These are phyloP conservation scores for Barbarea vulgaris DNA, from an alignment of 345 rosid genomes.

Conservation along the genomic window DNA sequence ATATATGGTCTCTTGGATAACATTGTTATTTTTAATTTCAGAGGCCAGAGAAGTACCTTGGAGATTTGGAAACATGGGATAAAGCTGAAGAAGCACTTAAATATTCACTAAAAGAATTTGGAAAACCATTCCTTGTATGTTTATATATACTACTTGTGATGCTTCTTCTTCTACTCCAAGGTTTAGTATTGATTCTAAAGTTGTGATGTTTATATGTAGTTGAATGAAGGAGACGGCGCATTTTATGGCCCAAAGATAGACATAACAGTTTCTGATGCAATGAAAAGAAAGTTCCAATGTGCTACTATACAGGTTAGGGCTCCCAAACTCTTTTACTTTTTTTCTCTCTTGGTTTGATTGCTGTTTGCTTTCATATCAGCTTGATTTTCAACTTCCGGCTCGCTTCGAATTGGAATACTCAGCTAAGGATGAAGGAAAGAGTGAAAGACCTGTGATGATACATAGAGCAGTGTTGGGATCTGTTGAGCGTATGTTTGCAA, in stretches of 20 bases:
- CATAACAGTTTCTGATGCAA: constrained; percentile 80
- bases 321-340: neutral
- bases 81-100: constrained; percentile 75
- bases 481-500: constrained; percentile 84
- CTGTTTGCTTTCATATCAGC: neutral
- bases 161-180: too few relatives aligned
- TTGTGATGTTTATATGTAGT: constrained; percentile 41
- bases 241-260: constrained; percentile 93
- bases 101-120: constrained; percentile 65
- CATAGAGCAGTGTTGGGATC: constrained; percentile 88
- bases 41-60: constrained; percentile 84
- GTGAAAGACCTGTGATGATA: constrained; percentile 76
- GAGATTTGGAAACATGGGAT: constrained; percentile 73
- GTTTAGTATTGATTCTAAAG: neutral
- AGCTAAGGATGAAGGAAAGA: constrained; percentile 75
- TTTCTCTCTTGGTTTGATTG: neutral
- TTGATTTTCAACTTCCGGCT: constrained; percentile 52
- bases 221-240: constrained; percentile 82
- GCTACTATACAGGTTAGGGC: constrained; percentile 74
- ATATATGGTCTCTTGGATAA: neutral
- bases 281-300: constrained; percentile 82
- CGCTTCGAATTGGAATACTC: constrained; percentile 59
- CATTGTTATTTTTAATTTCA: constrained; percentile 29
- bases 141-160: constrained; percentile 2
- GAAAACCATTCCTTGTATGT: constrained; percentile 79